Conservation (phyloP, 768 basidiomycete species). For the Coprinellus micaceus region DNA sequence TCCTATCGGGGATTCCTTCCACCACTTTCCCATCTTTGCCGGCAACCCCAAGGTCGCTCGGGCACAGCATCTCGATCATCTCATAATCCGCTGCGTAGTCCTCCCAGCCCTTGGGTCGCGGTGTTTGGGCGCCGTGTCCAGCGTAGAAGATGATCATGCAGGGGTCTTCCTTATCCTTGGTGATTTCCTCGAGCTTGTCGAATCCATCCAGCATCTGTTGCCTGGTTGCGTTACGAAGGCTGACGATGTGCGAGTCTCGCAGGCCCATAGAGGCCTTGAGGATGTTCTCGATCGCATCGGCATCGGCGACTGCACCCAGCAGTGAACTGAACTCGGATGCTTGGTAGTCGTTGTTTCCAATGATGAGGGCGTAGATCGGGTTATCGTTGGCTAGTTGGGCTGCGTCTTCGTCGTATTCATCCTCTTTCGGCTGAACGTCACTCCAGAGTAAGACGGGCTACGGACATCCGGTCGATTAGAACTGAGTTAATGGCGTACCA, state of each 20-base stretch:
- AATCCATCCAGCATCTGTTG: conserved; percentile 30
- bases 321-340: conserved; percentile 23
- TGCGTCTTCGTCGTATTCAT: no score
- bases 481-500: no score
- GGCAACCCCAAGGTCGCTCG: conserved; percentile 26
- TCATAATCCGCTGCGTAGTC: conserved; percentile 23
- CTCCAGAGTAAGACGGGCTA: no score
- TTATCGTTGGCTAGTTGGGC: no score
- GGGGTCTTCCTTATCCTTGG: conserved; percentile 1
- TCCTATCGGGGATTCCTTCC: conserved; percentile 40
- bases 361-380: conserved; percentile 40
- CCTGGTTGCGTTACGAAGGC: conserved; percentile 38
- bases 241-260: conserved; percentile 29
- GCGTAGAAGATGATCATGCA: conserved; percentile 41
- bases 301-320: conserved; percentile 35
- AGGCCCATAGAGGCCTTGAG: conserved; percentile 26
- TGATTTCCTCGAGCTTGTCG: conserved; percentile 19
- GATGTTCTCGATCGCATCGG: conserved; percentile 32
- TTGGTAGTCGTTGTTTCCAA: conserved; percentile 40
- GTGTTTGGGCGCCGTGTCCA: conserved; percentile 38
- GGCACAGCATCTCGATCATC: conserved; percentile 32
- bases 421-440: no score
- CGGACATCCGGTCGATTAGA: no score
- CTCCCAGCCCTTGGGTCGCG: conserved; percentile 26
- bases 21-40: conserved; percentile 12